Base-by-base conservation (phyloP, 352 stramenopile genomes). In the Phytophthora tentaculata region DNA sequence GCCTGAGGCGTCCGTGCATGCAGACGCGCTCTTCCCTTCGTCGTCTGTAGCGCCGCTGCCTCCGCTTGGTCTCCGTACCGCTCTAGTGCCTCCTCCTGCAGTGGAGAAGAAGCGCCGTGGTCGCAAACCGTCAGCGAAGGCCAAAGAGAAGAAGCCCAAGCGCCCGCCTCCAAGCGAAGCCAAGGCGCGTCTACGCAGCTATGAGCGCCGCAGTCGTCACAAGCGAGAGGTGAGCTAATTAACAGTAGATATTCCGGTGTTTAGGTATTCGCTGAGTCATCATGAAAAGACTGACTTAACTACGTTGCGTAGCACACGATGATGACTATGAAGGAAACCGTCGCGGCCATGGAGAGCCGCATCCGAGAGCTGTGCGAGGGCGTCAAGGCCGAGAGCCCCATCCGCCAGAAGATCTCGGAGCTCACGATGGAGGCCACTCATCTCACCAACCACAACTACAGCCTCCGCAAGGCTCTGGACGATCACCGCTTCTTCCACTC, bases 401-500 rank as follows among this genome's bases (percentile, higher is more conserved):
- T 71, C n/a, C 52, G 69, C 24, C 64, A 77, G 56, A 64, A 69
- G 29, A 69, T 87, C 44, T 63, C 63, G 43, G 66, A 81, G 20
- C 59, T 86, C 19, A 69, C 72, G 7, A 63, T 84, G 55, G 77
- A 88, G 53, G 72, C 75, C 17, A 77, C 75, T 28, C 57, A 64
- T 44, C 77, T 88, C 17, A 76, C 73, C 37, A 75, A 86, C 64
- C 71, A 84, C 62, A 88, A 88, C 65, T 84, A 79, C 59, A 65
- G 72, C 26, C 66, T 88, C n/a, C 64, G 73, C 19, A 76, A 77
- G 37, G 73, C 73, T 3, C 71, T 88, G 23, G 77, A 88, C 50
- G 75, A 84, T 50, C 80, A 88, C 61, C 57, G 54, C 29, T 88
- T 88, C 58, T 88, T 88, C 61, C 80, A 88, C 64, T 83, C 73